These are phyloP conservation scores for Cadophora sp. DNA, from an alignment of 2,329 filamentous ascomycete species.

Conservation along the genomic window DNA sequence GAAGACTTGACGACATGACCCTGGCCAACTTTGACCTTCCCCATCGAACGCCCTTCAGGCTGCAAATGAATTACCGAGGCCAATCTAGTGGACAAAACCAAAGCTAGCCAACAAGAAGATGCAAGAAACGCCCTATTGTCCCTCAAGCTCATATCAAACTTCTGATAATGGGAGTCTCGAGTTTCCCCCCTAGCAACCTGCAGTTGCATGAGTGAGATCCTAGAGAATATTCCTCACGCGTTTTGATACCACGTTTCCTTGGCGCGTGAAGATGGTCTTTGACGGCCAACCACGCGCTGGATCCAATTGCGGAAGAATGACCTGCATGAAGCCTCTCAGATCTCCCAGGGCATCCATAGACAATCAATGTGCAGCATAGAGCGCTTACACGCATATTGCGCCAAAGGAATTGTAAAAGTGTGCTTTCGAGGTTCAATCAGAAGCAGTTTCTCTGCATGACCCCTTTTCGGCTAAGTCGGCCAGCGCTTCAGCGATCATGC, in stretches of 20 bases:
- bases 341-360: slow-evolving; percentile 9
- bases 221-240: background rate
- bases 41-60: no score
- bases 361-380: slow-evolving; percentile 20
- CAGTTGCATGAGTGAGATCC: background rate
- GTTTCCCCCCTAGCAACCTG: no score
- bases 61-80: background rate
- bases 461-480: slow-evolving; percentile 29
- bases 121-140: background rate
- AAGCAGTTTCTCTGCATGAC: slow-evolving; percentile 24
- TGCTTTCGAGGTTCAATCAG: slow-evolving; percentile 23
- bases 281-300: background rate
- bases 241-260: slow-evolving; percentile 6
- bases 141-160: background rate
- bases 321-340: slow-evolving; percentile 5
- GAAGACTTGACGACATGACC: slow-evolving; percentile 2
- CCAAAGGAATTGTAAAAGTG: slow-evolving; percentile 26
- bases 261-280: slow-evolving; percentile 5
- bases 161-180: background rate
- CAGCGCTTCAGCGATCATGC: slow-evolving; percentile 39
- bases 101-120: background rate
- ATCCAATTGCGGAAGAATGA: slow-evolving; percentile 8
- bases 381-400: slow-evolving; percentile 40
- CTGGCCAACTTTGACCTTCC: slow-evolving; percentile 7
- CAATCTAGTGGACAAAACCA: background rate